Base-by-base conservation (phyloP, 1,139 yeast genomes). In the Candida glucosophila region DNA sequence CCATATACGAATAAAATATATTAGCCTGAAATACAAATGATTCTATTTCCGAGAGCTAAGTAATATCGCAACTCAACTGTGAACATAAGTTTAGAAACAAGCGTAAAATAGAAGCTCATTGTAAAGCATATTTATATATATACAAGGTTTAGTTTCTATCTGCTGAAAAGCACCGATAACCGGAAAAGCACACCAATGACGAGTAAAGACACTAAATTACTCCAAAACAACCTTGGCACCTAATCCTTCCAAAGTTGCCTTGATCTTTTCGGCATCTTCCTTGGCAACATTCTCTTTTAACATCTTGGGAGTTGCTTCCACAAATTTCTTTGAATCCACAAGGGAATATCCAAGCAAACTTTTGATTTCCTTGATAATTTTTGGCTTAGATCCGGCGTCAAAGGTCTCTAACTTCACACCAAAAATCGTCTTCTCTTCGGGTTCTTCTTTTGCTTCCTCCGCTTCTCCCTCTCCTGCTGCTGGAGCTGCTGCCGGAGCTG, bases 321-420 rank as follows among this genome's bases (percentile, higher is more conserved):
- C 99, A 42, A 90, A 83, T 66, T 90, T 90, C 76, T 90, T 92
- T 35, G 96, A 83, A 53, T 90, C 98, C 34, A 90, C 98, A 43
- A 90, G 71, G 11, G 95, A 85, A 49, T 90, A 70, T 6, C 96
- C 96, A 48, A 90, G 70, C 54, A 90, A 67, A 35, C 81, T 72
- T 70, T 90, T 90, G 43, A 90, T 94, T 64, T 90, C 98, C 68
- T 90, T 90, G 56, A 90, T 92, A 52, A 90, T 75, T 79, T 90
- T 90, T 38, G 99, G 96, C 70, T 90, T 90, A 32, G 95, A 64
- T 64, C 88, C 86, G 35, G 97, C 75, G 47, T 90, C 99, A 44
- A 90, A 88, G 22, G 92, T 73, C 56, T 90, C 97, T 46, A 90
- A 75, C 62, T 88, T 92, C 52, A 90, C 65, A 44, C 83, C 68